Evolutionary conservation across 2,329 filamentous ascomycete species (phyloP).

Genomic region (Cercospora beticola): DNA sequence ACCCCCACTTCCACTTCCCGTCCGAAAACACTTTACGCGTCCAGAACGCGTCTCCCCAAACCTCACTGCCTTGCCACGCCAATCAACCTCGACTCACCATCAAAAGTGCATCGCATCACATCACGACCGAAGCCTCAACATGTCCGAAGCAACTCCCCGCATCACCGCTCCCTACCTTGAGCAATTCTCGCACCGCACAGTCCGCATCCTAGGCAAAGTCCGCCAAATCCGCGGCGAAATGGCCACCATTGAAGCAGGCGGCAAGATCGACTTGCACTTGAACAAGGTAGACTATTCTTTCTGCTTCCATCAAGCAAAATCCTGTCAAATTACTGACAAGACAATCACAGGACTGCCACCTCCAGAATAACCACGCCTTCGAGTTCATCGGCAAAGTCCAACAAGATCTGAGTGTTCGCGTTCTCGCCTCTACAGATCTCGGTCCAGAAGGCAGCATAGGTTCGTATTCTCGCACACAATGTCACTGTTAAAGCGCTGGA

Average conservation of each 20-base stretch:
- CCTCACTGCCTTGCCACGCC: not conserved
- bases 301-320: too few species aligned
- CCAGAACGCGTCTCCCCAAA: conserved; percentile 6
- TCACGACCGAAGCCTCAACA: conserved; percentile 39
- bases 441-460: conserved; percentile 61
- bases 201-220: conserved; percentile 85
- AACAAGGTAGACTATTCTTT: conserved; percentile 67
- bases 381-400: conserved; percentile 82
- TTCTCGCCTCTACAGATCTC: conserved; percentile 67
- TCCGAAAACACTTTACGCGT: conserved; percentile 8
- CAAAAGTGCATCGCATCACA: not conserved
- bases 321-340: too few species aligned
- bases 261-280: conserved; percentile 70
- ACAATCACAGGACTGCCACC: conserved; percentile 62
- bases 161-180: conserved; percentile 78
- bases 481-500: not conserved
- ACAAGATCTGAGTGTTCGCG: conserved; percentile 68
- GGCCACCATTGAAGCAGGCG: conserved; percentile 76
- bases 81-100: not conserved
- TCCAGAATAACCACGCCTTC: conserved; percentile 66
- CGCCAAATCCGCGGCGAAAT: conserved; percentile 76
- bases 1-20: not conserved
- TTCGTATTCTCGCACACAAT: conserved; percentile 39
- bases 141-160: conserved; percentile 77
- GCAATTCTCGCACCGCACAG: conserved; percentile 66